Base-by-base conservation (phyloP, 208 protist species). In the Wallacemonas sp. region DNA sequence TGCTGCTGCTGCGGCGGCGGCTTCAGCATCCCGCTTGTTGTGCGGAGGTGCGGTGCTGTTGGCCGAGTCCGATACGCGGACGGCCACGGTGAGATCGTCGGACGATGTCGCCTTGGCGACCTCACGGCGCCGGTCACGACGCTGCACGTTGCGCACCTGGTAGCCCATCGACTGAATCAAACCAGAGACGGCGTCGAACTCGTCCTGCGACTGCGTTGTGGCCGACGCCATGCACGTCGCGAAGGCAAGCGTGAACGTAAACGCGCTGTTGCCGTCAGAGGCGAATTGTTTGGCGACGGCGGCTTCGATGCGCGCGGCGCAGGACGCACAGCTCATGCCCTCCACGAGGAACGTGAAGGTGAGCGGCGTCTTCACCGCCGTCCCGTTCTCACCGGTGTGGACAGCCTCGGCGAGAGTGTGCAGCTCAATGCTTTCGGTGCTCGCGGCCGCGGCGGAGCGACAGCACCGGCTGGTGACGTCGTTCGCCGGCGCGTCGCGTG, bases 261-360 rank as follows among this genome's bases (percentile, higher is more conserved):
- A 58, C 4, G 32, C 4, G 3, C 11, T 72, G 32, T 33, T 56
- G 27, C 57, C 46, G 2, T 68, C 60, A n/a, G n/a, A n/a, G n/a
- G n/a, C n/a, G 9, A 71, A 14, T 23, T 9, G 8, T 29, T 60
- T 12, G 12, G 52, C 30, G 16, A 55, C 17, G 6, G 70, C 46
- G 39, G 14, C 56, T 49, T 89, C 84, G 30, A 93, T 86, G 17
- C 64, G 77, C 24, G 70, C 75, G 23, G 83, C 71, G 60, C 87
- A 93, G 17, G 80, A 76, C 30, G 78, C 74, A 63, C 87, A 91
- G 48, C 78, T 83, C 87, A 93, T 93, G 34, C 87, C 87, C 41
- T 79, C 72, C 26, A 90, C 68, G 8, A 73, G 26, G 17, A 69
- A 55, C 16, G 64, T 30, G 29, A 24, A 58, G 4, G 12, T 3